Evolutionary conservation across 768 basidiomycete species (phyloP).

Genomic region (Crassisporium funariophilum): DNA sequence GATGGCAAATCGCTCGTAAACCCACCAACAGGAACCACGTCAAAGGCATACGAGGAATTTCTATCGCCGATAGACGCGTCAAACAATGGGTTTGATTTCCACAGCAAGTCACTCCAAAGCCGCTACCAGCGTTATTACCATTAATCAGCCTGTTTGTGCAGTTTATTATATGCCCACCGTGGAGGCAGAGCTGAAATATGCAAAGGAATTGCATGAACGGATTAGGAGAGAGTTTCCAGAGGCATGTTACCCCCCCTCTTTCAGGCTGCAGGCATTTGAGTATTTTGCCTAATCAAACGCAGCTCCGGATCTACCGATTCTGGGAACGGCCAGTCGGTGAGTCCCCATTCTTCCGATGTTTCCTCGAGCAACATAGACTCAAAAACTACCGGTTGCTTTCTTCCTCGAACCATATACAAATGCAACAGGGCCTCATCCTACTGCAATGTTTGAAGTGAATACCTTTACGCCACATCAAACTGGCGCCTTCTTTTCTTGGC

Average conservation of each 20-base stretch:
- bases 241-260: conserved; percentile 31
- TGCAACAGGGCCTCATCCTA: conserved; percentile 59
- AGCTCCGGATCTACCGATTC: conserved; percentile 64
- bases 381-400: background rate
- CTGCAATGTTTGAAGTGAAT: conserved; percentile 74
- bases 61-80: conserved; percentile 53
- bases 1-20: conserved; percentile 63
- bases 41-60: conserved; percentile 55
- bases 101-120: conserved; percentile 46
- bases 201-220: conserved; percentile 57
- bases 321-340: conserved; percentile 65
- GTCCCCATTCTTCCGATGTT: conserved; percentile 14
- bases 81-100: conserved; percentile 73
- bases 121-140: background rate
- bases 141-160: conserved; percentile 20
- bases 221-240: conserved; percentile 71
- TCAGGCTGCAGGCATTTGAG: too few species aligned
- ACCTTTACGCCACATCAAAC: conserved; percentile 68
- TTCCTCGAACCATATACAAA: background rate
- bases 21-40: conserved; percentile 41
- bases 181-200: conserved; percentile 46
- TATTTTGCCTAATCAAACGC: too few species aligned
- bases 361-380: background rate
- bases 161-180: conserved; percentile 64
- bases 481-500: conserved; percentile 68